Percentiles rank a stretch among this genome's conserved stretches.
Conservation (phyloP, 306 rosid species). For the Cyamopsis tetragonoloba region DNA sequence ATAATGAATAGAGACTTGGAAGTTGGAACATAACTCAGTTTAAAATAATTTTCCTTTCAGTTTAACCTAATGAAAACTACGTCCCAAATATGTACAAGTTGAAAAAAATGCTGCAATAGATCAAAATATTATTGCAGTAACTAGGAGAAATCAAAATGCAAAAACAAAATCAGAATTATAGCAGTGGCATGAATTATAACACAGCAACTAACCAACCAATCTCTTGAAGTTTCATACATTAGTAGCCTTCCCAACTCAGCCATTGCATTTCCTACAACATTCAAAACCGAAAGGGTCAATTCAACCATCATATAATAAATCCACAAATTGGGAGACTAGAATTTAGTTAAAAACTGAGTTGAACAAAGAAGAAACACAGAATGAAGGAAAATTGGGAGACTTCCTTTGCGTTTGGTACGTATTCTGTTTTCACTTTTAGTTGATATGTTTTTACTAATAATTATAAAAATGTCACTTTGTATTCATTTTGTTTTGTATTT, state of each 20-base stretch:
- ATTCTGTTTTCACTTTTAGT: neutral
- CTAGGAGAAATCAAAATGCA: neutral
- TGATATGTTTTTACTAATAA: neutral
- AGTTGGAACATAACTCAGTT: neutral
- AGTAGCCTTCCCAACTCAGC: constrained; percentile 95
- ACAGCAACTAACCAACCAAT: constrained; percentile 81
- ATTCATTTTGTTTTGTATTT: neutral
- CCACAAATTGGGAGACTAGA: neutral
- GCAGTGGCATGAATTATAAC: constrained; percentile 1
- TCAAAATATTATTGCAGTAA: neutral
- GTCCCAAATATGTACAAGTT: neutral
- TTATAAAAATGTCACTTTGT: neutral
- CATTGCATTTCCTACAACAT: constrained; percentile 80
- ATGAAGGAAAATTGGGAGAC: neutral
- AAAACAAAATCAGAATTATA: neutral
- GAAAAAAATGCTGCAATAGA: neutral
- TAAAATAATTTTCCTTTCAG: neutral
- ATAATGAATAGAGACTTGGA: neutral
- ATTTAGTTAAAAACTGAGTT: neutral
- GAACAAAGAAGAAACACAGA: neutral
- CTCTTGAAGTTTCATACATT: constrained; percentile 88
- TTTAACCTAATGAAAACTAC: neutral
- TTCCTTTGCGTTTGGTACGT: neutral
- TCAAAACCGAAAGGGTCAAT: constrained; percentile 16
- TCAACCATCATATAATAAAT: neutral